phyloP scores from a whole-genome alignment of 2,329 filamentous ascomycete genomes.

The Arachnomyces sp. region DNA sequence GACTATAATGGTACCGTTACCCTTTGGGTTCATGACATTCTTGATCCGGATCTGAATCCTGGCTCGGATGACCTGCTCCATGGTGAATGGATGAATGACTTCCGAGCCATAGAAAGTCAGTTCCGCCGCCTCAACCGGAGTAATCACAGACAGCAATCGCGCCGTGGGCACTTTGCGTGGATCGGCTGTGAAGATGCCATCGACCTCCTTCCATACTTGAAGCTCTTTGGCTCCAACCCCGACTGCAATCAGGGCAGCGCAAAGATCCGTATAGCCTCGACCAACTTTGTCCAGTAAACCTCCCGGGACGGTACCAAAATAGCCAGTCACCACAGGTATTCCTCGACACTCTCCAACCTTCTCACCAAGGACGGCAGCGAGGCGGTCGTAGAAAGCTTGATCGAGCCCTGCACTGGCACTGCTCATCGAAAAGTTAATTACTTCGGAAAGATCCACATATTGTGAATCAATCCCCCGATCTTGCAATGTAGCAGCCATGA shows the following conservation, averaged over 20 bases:
- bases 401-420: constrained; percentile 48
- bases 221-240: constrained; percentile 80
- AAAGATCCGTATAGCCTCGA: constrained; percentile 92
- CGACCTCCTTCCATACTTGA: constrained; percentile 98
- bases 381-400: constrained; percentile 61
- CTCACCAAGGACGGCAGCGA: constrained; percentile 54
- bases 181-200: constrained; percentile 85
- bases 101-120: constrained; percentile 91
- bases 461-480: constrained; percentile 76
- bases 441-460: constrained; percentile 81
- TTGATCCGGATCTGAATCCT: constrained; percentile 62
- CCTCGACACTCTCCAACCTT: constrained; percentile 59
- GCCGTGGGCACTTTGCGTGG: constrained; percentile 87
- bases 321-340: constrained; percentile 79
- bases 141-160: constrained; percentile 79
- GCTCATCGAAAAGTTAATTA: constrained; percentile 53
- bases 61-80: constrained; percentile 76
- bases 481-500: constrained; percentile 77
- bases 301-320: constrained; percentile 88
- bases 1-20: constrained; percentile 58
- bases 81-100: constrained; percentile 97
- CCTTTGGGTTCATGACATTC: constrained; percentile 61
- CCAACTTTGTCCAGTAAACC: constrained; percentile 88
- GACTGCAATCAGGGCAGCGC: constrained; percentile 84
- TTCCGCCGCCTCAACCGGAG: constrained; percentile 89